phyloP scores from a whole-genome alignment of 768 basidiomycete species.

The Chalciporus pseudorubinellus region DNA sequence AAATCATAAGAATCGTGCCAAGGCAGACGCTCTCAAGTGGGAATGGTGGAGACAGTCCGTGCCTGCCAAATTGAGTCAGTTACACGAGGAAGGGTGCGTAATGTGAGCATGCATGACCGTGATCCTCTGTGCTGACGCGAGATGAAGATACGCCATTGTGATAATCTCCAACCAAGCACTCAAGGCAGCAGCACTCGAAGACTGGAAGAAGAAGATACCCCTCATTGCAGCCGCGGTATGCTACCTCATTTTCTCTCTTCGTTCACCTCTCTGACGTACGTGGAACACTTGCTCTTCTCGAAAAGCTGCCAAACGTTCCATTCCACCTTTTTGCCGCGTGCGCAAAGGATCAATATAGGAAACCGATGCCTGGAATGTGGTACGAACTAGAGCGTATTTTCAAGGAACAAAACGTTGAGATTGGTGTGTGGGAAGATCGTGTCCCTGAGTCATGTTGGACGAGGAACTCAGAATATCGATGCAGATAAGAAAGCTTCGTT shows the following conservation, averaged over 20 bases:
- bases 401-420: slow-evolving; percentile 50
- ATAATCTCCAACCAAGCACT: slow-evolving; percentile 81
- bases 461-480: neutral
- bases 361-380: slow-evolving; percentile 90
- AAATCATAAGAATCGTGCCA: slow-evolving; percentile 29
- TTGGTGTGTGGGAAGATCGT: slow-evolving; percentile 60
- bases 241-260: neutral
- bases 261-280: neutral
- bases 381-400: slow-evolving; percentile 65
- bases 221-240: slow-evolving; percentile 62
- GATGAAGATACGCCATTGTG: slow-evolving; percentile 62
- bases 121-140: neutral
- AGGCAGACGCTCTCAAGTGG: slow-evolving; percentile 35
- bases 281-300: no score
- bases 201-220: slow-evolving; percentile 78
- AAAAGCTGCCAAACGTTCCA: slow-evolving; percentile 68
- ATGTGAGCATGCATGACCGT: neutral
- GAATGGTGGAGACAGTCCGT: slow-evolving; percentile 74
- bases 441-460: neutral
- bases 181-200: slow-evolving; percentile 43
- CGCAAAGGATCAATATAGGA: slow-evolving; percentile 71
- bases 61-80: slow-evolving; percentile 57
- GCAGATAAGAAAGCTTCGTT: slow-evolving; percentile 66
- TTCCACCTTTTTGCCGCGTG: slow-evolving; percentile 79
- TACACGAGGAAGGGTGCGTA: slow-evolving; percentile 59